Evolutionary conservation across 2,329 filamentous ascomycete species (phyloP), one percentile per base, ranked within the genome.

Genomic region (Didymella exigua): DNA sequence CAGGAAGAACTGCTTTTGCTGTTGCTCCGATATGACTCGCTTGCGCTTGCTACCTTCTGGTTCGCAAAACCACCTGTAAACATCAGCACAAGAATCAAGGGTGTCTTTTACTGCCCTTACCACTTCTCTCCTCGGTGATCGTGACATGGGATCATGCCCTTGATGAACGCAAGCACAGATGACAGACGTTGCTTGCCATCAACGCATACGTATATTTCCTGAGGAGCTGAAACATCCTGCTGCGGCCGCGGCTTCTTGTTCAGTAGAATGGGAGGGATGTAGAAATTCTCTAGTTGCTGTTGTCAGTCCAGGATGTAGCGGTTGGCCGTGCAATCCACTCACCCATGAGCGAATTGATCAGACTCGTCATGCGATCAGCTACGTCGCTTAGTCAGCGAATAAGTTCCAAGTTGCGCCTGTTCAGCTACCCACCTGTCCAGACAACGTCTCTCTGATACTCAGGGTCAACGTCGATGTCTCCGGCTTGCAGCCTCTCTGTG

Each of bases 121-220:
- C 78, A 81, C 62, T 76, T 79, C 45, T 74, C 70, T 9, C 72
- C 69, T 4, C 68, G 67, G 21, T 69, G 63, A 41, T 81, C 79
- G 19, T 73, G 67, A 46, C 78, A 78, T 4, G 76, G 75, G 36
- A 82, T 78, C 21, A 75, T 61, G 2, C 79, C 79, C 19, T 70
- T 72, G 56, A 80, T 72, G 44, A 81, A 82, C 16, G 75, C 76
- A 13, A 66, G 62, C 14, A 81, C 67, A 1, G 78, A 80, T 2
- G 78, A 77, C 4, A 82, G 63, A 13, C 79, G 75, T 59, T 82
- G 79, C 62, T 81, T 81, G 4, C 79, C 79, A 63, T 81, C 78
- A 8, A 81, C 74, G 54, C 78, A 80, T 16, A 77, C 70, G 10
- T 76, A 68, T 13, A 53, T 64, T 3, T 48, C 42, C n/a, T 46